A percentile compares a stretch with the other conserved stretches of the same genome.
phyloP scores from a whole-genome alignment of 306 rosid genomes.

The Prunus mongolica region DNA sequence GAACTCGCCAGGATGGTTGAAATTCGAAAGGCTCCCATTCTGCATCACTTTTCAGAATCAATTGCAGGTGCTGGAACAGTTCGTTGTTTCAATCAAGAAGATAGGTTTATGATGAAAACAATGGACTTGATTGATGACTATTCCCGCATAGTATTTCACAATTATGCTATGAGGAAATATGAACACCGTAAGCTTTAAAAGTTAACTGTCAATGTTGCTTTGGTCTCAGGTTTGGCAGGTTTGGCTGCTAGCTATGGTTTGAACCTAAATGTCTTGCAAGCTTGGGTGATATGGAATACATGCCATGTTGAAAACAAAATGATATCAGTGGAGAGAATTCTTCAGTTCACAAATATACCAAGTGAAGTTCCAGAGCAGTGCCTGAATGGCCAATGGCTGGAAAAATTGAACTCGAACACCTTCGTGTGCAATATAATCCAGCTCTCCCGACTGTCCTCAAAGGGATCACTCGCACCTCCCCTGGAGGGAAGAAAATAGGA shows the following conservation, averaged over 20 bases:
- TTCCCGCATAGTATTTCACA: conserved; percentile 20
- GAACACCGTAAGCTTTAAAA: neutral
- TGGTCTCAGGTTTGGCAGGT: conserved; percentile 22
- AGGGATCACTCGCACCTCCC: conserved; percentile 20
- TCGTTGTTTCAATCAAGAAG: conserved; percentile 21
- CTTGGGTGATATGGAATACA: conserved; percentile 27
- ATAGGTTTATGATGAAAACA: conserved; percentile 10
- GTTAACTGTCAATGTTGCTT: neutral
- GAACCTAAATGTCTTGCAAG: conserved; percentile 28
- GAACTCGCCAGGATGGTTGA: conserved; percentile 22
- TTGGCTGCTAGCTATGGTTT: conserved; percentile 28
- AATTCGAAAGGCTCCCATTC: conserved; percentile 30
- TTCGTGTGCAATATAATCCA: conserved; percentile 16
- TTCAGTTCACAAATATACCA: conserved; percentile 18
- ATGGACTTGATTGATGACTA: conserved; percentile 17
- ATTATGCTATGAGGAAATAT: conserved; percentile 15
- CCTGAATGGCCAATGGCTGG: conserved; percentile 21
- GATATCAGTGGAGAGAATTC: conserved; percentile 30
- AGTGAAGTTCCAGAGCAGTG: conserved; percentile 24
- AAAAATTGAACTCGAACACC: conserved; percentile 11
- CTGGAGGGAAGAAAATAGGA: conserved; percentile 18
- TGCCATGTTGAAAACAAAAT: conserved; percentile 26
- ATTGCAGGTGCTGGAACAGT: conserved; percentile 16
- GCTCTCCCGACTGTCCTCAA: conserved; percentile 9
- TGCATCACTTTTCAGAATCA: conserved; percentile 31